Percentiles rank a stretch among this genome's conserved stretches.
These are phyloP conservation scores for Casuarina glauca DNA, from an alignment of 306 rosid species.

Conservation along the genomic window DNA sequence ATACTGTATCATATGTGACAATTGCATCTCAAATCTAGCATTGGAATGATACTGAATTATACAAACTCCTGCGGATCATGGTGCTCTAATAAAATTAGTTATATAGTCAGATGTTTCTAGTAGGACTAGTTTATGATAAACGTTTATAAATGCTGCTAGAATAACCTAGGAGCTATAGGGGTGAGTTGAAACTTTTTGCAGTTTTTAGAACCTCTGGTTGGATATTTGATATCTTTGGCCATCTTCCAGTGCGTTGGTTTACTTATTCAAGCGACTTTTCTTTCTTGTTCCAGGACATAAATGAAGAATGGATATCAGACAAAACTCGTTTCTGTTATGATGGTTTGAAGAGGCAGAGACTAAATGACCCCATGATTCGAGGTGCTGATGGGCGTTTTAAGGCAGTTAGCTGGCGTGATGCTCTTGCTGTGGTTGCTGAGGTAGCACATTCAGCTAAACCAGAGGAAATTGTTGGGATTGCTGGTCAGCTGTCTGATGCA, in stretches of 20 bases:
- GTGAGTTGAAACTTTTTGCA: background rate
- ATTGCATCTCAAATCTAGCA: no score
- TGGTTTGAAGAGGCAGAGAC: conserved; percentile 98
- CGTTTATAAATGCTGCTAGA: background rate
- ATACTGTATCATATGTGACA: no score
- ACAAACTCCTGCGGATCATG: no score
- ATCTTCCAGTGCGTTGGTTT: background rate
- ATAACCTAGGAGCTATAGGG: background rate
- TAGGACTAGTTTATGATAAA: no score
- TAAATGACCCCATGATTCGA: conserved; percentile 97
- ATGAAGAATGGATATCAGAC: conserved; percentile 99
- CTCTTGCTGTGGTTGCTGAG: conserved; percentile 86
- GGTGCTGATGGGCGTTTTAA: conserved; percentile 92
- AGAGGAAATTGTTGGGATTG: conserved; percentile 83
- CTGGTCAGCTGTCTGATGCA: conserved; percentile 94
- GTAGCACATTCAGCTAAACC: conserved; percentile 73
- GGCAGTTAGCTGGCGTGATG: conserved; percentile 93
- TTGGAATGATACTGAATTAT: no score
- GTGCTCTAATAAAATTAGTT: no score
- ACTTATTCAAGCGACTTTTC: background rate
- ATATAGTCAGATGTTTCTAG: no score
- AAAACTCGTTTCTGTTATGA: conserved; percentile 97
- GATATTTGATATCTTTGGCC: background rate
- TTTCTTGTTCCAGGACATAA: conserved; percentile 66
- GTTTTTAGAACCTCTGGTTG: background rate